Conservation (phyloP, 208 protist genomes). For the Wallacemonas sp. region DNA sequence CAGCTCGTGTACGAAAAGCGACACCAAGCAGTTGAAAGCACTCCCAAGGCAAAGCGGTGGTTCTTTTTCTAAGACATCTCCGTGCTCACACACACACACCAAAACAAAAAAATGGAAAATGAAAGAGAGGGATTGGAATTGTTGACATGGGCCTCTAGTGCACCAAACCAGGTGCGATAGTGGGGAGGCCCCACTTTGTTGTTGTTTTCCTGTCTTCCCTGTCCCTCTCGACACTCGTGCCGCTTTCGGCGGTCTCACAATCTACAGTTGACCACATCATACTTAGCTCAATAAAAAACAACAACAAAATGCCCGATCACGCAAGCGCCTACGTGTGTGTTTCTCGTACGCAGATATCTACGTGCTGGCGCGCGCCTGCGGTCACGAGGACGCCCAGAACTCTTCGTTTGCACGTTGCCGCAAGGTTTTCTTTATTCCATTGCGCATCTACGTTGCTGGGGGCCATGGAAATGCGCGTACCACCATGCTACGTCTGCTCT, state of each 20-base stretch:
- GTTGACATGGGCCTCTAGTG: too few species aligned
- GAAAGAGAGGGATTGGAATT: not conserved
- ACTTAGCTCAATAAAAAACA: constrained; percentile 2
- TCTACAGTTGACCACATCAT: constrained; percentile 7
- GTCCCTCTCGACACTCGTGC: constrained; percentile 15
- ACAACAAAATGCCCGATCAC: not conserved
- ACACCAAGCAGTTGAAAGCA: not conserved
- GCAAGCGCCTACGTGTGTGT: too few species aligned
- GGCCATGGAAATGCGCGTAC: too few species aligned
- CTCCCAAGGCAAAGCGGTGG: constrained; percentile 22
- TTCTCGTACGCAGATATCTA: too few species aligned
- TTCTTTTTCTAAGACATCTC: constrained; percentile 29
- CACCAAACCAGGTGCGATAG: too few species aligned
- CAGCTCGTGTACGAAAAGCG: constrained; percentile 14
- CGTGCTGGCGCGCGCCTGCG: too few species aligned
- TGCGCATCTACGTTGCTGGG: too few species aligned
- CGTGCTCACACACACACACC: not conserved
- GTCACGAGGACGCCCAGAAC: too few species aligned
- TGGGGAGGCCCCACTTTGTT: too few species aligned
- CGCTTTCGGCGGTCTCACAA: constrained; percentile 14
- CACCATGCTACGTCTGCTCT: too few species aligned
- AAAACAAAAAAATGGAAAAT: constrained; percentile 17
- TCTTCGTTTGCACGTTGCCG: too few species aligned
- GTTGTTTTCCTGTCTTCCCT: not conserved
- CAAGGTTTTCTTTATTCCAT: too few species aligned